These are phyloP conservation scores for Tylopilus sp. DNA, from an alignment of 1,284 basidiomycete genomes.

Conservation along the genomic window DNA sequence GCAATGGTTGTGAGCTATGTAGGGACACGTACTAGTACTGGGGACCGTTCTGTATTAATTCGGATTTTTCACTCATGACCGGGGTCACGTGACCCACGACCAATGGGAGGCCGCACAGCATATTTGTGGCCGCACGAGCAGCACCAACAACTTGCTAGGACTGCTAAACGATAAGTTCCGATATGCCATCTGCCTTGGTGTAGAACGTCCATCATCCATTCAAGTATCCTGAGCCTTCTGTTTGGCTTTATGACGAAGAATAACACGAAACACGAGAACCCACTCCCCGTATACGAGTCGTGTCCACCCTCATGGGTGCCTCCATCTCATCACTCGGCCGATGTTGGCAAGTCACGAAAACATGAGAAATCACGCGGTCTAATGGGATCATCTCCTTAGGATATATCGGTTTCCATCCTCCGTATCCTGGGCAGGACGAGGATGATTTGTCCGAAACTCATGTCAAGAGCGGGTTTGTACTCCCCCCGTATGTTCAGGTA, in stretches of 20 bases:
- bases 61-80: no score
- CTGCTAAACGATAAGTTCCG: no score
- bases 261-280: slow-evolving; percentile 26
- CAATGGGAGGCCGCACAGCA: no score
- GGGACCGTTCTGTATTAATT: no score
- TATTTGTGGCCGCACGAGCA: no score
- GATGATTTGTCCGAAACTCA: slow-evolving; percentile 73
- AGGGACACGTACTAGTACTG: no score
- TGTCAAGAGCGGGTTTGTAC: slow-evolving; percentile 74
- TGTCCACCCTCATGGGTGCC: slow-evolving; percentile 69
- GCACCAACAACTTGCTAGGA: no score
- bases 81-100: no score
- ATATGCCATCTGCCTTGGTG: background rate
- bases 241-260: slow-evolving; percentile 25
- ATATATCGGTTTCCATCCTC: slow-evolving; percentile 83
- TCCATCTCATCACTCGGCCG: slow-evolving; percentile 56
- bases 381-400: slow-evolving; percentile 43
- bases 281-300: slow-evolving; percentile 58
- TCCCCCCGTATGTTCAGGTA: slow-evolving; percentile 60
- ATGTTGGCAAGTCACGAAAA: slow-evolving; percentile 49
- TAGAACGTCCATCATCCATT: background rate
- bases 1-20: no score
- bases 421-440: slow-evolving; percentile 78
- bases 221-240: no score
- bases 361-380: background rate